Percentiles rank a stretch among this genome's conserved stretches.
Conservation (phyloP, 495 filamentous ascomycete species). For the Lentithecium fluviatile region DNA sequence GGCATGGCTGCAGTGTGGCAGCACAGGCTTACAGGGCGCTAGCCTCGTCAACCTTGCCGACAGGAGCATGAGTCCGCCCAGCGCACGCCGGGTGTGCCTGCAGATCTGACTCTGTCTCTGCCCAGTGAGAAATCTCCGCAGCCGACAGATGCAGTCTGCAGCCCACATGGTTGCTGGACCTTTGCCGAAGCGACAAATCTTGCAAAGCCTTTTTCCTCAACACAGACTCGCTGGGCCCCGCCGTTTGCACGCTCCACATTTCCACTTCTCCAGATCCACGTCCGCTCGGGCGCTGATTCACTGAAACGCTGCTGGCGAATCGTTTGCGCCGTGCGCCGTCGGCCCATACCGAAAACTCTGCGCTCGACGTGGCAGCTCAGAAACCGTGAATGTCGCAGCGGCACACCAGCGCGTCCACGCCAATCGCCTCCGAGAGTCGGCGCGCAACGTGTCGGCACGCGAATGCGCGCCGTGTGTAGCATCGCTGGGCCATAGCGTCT, state of each 20-base stretch:
- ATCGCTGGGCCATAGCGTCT: background rate
- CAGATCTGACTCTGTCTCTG: no score
- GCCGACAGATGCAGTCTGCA: no score
- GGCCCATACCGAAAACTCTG: background rate
- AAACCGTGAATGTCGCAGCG: constrained; percentile 8
- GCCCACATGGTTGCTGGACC: no score
- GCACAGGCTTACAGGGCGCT: background rate
- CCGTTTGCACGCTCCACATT: background rate
- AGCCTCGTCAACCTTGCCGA: background rate
- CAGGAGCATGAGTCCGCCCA: no score
- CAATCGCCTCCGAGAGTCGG: constrained; percentile 8
- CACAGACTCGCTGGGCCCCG: background rate
- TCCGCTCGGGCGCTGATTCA: background rate
- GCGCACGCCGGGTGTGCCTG: no score
- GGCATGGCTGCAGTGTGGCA: background rate
- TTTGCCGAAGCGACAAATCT: no score
- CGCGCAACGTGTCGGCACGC: constrained; percentile 11
- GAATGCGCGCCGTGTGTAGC: background rate
- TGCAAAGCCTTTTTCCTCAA: no score
- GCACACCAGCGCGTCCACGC: constrained; percentile 6
- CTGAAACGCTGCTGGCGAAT: background rate
- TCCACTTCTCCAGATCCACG: background rate
- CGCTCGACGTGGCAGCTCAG: constrained; percentile 6
- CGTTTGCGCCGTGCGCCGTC: background rate
- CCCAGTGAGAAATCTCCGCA: no score